Percentiles rank a stretch among this genome's conserved stretches.
phyloP scores from a whole-genome alignment of 495 filamentous ascomycete species.

The Penicillium lagena region DNA sequence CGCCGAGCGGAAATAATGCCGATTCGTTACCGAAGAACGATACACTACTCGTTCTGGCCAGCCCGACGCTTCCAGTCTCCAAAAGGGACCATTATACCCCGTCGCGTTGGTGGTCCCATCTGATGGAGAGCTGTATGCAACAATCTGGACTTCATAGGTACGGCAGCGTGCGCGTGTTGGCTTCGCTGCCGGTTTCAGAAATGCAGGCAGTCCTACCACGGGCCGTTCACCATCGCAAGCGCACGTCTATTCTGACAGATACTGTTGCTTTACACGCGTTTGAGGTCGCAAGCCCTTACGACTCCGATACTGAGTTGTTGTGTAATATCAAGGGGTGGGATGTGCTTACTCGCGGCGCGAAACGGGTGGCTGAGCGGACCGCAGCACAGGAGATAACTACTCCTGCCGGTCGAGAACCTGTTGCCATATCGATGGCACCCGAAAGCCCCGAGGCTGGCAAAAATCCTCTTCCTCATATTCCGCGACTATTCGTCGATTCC shows the following conservation, averaged over 20 bases:
- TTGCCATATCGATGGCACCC: conserved; percentile 17
- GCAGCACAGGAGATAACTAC: conserved; percentile 25
- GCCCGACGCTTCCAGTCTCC: conserved; percentile 27
- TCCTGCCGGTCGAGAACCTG: conserved; percentile 29
- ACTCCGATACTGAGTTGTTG: background rate
- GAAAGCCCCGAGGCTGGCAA: conserved; percentile 5
- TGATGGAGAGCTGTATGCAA: conserved; percentile 24
- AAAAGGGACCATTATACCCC: conserved; percentile 36
- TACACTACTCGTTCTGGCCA: conserved; percentile 61
- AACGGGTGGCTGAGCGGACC: conserved; percentile 28
- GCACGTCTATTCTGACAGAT: conserved; percentile 50
- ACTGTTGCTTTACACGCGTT: conserved; percentile 40
- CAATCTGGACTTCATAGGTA: conserved; percentile 24
- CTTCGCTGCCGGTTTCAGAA: conserved; percentile 51
- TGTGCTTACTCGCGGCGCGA: conserved; percentile 20
- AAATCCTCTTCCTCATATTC: conserved; percentile 11
- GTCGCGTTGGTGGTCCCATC: conserved; percentile 23
- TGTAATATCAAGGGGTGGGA: conserved; percentile 18
- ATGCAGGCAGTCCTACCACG: conserved; percentile 45
- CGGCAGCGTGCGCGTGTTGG: conserved; percentile 63
- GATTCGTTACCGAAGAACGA: conserved; percentile 45
- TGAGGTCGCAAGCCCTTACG: conserved; percentile 34
- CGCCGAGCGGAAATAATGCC: conserved; percentile 12
- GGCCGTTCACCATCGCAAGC: conserved; percentile 40
- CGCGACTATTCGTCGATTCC: conserved; percentile 8